Evolutionary conservation across 108 stramenopile species (phyloP).

Genomic region (Cyclotella atomus): DNA sequence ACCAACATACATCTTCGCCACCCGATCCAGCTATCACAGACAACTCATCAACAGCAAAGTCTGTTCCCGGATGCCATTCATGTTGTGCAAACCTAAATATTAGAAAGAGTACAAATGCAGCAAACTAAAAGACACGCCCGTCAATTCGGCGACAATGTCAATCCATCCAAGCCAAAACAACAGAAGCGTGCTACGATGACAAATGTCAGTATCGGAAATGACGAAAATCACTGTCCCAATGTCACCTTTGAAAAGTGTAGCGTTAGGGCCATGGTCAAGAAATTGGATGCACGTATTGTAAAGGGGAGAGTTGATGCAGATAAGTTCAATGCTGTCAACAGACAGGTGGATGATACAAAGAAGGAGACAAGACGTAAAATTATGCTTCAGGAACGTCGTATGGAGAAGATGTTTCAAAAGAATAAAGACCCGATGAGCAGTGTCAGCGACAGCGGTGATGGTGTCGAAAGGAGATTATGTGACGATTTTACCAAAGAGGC

Average conservation of each 20-base stretch:
- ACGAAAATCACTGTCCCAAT: constrained; percentile 35
- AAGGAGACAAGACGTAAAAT: constrained; percentile 15
- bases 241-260: background rate
- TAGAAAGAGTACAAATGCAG: too few relatives aligned
- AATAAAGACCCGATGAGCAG: too few relatives aligned
- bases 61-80: too few relatives aligned
- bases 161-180: too few relatives aligned
- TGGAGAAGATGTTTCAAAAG: background rate
- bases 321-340: background rate
- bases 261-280: background rate
- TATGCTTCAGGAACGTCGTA: constrained; percentile 6
- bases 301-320: background rate
- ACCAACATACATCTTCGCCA: too few relatives aligned
- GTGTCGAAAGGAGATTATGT: background rate
- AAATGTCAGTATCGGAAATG: background rate
- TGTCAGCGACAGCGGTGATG: too few relatives aligned
- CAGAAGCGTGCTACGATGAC: too few relatives aligned
- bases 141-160: background rate
- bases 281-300: background rate
- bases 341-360: background rate
- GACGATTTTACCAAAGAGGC: too few relatives aligned
- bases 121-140: too few relatives aligned
- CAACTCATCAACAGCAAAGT: too few relatives aligned
- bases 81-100: too few relatives aligned
- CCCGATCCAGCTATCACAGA: too few relatives aligned